Percentiles rank a stretch among this genome's conserved stretches.
Evolutionary conservation across 257 asterid species (phyloP).

Genomic region (Primulina tabacum): DNA sequence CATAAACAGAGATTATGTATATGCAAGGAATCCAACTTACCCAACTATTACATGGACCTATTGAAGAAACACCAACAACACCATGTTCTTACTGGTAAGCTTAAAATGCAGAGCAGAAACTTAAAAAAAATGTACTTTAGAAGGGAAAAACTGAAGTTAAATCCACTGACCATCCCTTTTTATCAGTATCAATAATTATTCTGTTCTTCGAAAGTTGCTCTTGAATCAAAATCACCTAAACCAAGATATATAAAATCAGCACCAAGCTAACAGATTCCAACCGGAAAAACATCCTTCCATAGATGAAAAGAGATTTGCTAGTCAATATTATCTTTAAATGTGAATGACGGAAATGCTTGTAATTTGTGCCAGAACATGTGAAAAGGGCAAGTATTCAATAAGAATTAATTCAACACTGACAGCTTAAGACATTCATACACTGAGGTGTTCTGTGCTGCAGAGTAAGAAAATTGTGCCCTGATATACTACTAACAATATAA

Average conservation of each 20-base stretch:
- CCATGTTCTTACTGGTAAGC: slow-evolving; percentile 4
- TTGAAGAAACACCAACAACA: neutral
- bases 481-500: neutral
- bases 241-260: slow-evolving; percentile 23
- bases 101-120: slow-evolving; percentile 14
- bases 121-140: neutral
- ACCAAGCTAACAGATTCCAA: slow-evolving; percentile 15
- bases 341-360: neutral
- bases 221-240: slow-evolving; percentile 90
- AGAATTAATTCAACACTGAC: neutral
- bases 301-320: neutral
- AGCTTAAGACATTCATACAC: slow-evolving; percentile 12
- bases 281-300: neutral
- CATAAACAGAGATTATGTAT: neutral
- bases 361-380: neutral
- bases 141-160: slow-evolving; percentile 9
- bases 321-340: neutral
- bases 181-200: slow-evolving; percentile 85
- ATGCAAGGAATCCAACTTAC: neutral
- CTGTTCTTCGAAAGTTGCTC: slow-evolving; percentile 98
- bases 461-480: neutral
- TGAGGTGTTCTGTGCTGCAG: neutral
- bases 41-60: neutral
- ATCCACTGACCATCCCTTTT: slow-evolving; percentile 71
- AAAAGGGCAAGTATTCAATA: neutral